Conservation (phyloP, 768 basidiomycete genomes). For the Cubamyces sp. region DNA sequence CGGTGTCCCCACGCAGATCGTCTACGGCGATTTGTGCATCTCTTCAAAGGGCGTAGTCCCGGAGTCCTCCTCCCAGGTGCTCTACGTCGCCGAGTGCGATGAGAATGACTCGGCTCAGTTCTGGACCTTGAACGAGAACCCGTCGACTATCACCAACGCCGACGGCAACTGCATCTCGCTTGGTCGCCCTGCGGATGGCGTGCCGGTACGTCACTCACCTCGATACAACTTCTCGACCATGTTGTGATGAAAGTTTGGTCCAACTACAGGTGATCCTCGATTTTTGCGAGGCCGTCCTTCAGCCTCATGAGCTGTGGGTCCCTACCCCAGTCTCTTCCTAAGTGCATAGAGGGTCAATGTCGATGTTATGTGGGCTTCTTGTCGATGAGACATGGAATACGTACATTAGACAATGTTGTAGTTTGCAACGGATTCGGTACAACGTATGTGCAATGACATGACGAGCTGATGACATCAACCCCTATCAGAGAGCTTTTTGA, state of each 20-base stretch:
- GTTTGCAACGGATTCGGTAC: too few species aligned
- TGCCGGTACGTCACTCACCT: not conserved
- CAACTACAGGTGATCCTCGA: slow-evolving; percentile 6
- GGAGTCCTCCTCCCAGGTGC: slow-evolving; percentile 4
- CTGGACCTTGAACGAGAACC: slow-evolving; percentile 20
- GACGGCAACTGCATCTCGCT: slow-evolving; percentile 23
- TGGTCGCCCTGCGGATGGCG: slow-evolving; percentile 14
- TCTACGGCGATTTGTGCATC: slow-evolving; percentile 16
- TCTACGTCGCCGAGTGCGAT: slow-evolving; percentile 19
- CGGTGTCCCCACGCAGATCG: slow-evolving; percentile 15
- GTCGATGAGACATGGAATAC: too few species aligned
- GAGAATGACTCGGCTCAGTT: slow-evolving; percentile 8
- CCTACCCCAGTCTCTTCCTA: slow-evolving; percentile 9
- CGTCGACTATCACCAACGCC: slow-evolving; percentile 20
- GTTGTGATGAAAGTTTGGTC: not conserved
- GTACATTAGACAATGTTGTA: too few species aligned
- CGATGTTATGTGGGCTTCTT: too few species aligned
- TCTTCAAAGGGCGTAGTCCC: slow-evolving; percentile 18
- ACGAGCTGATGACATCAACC: too few species aligned
- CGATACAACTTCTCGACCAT: too few species aligned
- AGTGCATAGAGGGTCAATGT: not conserved
- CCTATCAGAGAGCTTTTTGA: not conserved
- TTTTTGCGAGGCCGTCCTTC: slow-evolving; percentile 3
- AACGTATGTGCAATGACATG: too few species aligned
- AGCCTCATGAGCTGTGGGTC: slow-evolving; percentile 11